Evolutionary conservation across 306 rosid genomes (phyloP).

Genomic region (Corylus heterophylla): DNA sequence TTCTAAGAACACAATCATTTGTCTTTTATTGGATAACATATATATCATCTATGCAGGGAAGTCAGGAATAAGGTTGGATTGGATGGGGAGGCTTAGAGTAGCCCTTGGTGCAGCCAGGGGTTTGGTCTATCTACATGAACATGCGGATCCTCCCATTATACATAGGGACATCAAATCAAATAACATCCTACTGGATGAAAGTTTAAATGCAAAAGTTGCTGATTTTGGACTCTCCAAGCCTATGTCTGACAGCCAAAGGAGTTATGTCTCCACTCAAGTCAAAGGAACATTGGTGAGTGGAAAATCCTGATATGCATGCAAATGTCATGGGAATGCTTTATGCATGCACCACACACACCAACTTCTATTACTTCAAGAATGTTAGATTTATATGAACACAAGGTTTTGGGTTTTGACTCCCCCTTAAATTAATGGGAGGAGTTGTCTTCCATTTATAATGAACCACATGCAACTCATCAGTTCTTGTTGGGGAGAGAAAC

Average conservation of each 20-base stretch:
- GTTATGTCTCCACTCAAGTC: constrained; percentile 65
- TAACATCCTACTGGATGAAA: constrained; percentile 68
- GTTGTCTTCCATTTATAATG: no score
- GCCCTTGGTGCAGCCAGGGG: constrained; percentile 76
- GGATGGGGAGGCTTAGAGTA: constrained; percentile 39
- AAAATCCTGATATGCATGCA: neutral
- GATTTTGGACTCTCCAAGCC: constrained; percentile 88
- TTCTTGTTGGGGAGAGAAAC: no score
- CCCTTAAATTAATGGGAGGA: no score
- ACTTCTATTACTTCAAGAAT: neutral
- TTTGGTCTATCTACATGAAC: constrained; percentile 70
- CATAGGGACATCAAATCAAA: constrained; percentile 78
- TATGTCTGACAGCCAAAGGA: constrained; percentile 47
- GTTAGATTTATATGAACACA: no score
- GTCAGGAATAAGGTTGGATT: constrained; percentile 39
- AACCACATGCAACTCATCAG: no score
- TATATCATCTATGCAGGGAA: constrained; percentile 27
- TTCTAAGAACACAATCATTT: neutral
- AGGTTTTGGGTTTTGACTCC: no score
- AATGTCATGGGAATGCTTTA: neutral
- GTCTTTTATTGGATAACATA: neutral
- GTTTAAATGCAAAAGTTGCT: constrained; percentile 63
- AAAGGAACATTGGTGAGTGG: constrained; percentile 45
- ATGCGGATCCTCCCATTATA: constrained; percentile 68
- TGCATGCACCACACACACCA: no score